phyloP scores from a whole-genome alignment of 2,329 filamentous ascomycete genomes.

The Penicillium fuscoglaucum region DNA sequence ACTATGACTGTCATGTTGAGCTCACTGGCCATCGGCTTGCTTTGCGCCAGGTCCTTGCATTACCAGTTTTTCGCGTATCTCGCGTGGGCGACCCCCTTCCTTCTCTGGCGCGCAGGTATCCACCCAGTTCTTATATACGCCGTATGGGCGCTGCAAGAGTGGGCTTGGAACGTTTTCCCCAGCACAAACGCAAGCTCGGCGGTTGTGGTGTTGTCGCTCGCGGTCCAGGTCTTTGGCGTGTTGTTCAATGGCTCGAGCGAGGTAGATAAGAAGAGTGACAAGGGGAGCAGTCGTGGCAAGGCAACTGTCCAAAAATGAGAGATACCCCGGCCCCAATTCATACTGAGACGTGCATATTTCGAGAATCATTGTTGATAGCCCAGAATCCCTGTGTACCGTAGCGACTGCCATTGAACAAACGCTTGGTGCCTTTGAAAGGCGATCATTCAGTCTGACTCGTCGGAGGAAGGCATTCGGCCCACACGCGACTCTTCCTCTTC shows the following conservation, averaged over 20 bases:
- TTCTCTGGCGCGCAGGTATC: conserved; percentile 76
- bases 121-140: conserved; percentile 66
- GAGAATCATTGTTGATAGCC: not conserved
- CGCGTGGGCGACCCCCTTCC: conserved; percentile 82
- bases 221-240: conserved; percentile 62
- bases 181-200: conserved; percentile 67
- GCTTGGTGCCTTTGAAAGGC: not conserved
- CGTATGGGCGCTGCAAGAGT: conserved; percentile 79
- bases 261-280: conserved; percentile 19
- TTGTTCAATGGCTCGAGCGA: conserved; percentile 50
- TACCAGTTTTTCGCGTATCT: conserved; percentile 96
- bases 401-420: not conserved
- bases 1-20: conserved; percentile 74
- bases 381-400: conserved; percentile 1
- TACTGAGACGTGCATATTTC: not conserved
- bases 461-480: conserved; percentile 81
- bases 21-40: conserved; percentile 74
- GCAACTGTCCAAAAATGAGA: conserved; percentile 26
- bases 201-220: conserved; percentile 70
- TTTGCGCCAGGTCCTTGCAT: conserved; percentile 85
- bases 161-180: conserved; percentile 94
- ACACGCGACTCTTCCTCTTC: conserved; percentile 77
- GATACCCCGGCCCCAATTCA: conserved; percentile 1
- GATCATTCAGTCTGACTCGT: conserved; percentile 64
- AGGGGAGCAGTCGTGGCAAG: conserved; percentile 21